Evolutionary conservation across 306 rosid genomes (phyloP).

Genomic region (Leucaena leucocephala): DNA sequence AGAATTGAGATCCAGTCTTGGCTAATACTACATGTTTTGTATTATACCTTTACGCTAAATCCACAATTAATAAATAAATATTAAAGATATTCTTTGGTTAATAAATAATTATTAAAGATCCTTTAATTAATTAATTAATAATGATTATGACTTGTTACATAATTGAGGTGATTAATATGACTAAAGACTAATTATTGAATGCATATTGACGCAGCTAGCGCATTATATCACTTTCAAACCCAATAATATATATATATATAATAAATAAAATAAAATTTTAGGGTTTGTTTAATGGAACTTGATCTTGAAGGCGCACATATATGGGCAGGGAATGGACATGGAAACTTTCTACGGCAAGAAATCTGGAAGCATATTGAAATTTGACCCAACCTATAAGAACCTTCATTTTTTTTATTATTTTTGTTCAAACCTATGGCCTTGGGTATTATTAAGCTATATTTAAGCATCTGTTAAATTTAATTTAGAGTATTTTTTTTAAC

Average conservation of each 20-base stretch:
- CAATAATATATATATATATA: not conserved
- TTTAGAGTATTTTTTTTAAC: not conserved
- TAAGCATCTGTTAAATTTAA: not conserved
- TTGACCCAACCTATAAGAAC: not conserved
- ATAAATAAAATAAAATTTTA: not conserved
- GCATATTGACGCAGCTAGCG: constrained; percentile 13
- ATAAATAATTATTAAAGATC: not conserved
- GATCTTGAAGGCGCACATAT: not conserved
- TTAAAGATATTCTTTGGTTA: not conserved
- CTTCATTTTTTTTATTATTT: not conserved
- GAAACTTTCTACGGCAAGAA: not conserved
- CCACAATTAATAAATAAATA: not conserved
- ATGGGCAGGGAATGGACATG: not conserved
- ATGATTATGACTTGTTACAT: not conserved
- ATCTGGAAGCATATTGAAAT: constrained; percentile 2
- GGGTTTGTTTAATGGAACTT: not conserved
- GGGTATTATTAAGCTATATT: not conserved
- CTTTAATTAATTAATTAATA: not conserved
- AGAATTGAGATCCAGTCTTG: not conserved
- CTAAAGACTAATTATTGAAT: constrained; percentile 3
- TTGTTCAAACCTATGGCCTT: not conserved
- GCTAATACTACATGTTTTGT: not conserved
- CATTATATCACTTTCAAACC: constrained; percentile 16
- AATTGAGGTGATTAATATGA: not conserved
- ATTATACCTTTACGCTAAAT: constrained; percentile 6